Percentiles rank a stretch among this genome's conserved stretches.
Evolutionary conservation across 2,329 filamentous ascomycete species (phyloP).

Genomic region (Aspergillus spinulosporus): DNA sequence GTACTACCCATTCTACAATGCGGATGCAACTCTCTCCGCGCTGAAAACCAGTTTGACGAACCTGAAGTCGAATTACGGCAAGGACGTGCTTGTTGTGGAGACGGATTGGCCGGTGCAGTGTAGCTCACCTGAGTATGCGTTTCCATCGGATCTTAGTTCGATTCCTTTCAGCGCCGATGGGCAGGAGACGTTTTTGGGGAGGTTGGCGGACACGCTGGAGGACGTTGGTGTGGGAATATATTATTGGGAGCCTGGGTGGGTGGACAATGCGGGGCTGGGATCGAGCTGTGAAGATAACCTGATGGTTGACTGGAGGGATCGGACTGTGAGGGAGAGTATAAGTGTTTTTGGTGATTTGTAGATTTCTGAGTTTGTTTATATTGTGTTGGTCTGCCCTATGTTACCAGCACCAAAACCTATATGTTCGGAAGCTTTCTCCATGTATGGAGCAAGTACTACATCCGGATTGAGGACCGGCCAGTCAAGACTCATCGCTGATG

Average conservation of each 20-base stretch:
- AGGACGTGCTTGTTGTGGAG: constrained; percentile 69
- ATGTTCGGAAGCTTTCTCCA: no score
- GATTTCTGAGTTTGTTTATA: no score
- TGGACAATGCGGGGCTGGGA: constrained; percentile 64
- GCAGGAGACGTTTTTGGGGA: constrained; percentile 62
- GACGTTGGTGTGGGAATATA: constrained; percentile 61
- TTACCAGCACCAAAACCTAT: no score
- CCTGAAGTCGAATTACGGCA: constrained; percentile 63
- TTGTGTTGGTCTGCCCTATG: no score
- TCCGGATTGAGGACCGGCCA: no score
- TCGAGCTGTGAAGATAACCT: constrained; percentile 66
- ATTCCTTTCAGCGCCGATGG: constrained; percentile 66
- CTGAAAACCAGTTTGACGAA: constrained; percentile 59
- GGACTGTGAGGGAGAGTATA: constrained; percentile 59
- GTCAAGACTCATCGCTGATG: no score
- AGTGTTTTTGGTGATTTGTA: constrained; percentile 57
- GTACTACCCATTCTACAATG: constrained; percentile 71
- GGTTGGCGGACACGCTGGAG: constrained; percentile 58
- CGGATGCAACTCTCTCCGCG: constrained; percentile 58
- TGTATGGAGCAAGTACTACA: no score
- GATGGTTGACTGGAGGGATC: constrained; percentile 56
- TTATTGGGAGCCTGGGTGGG: constrained; percentile 75
- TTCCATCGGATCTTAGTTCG: constrained; percentile 59
- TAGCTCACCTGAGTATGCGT: constrained; percentile 57
- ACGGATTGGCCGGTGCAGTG: constrained; percentile 69